A percentile compares a stretch with the other conserved stretches of the same genome.
phyloP scores from a whole-genome alignment of 306 rosid genomes.

The Prunus campanulata region DNA sequence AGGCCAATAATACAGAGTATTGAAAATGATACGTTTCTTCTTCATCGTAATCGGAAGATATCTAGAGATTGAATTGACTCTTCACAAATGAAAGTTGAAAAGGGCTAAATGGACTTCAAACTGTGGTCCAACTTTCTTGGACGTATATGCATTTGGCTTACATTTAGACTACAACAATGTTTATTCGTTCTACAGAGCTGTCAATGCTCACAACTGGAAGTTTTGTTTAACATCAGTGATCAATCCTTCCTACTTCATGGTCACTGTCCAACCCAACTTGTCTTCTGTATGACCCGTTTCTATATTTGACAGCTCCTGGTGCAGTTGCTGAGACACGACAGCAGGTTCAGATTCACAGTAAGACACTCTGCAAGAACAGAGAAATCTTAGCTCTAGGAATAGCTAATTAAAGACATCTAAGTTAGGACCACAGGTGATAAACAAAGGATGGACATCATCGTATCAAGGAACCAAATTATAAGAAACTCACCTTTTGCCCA shows the following conservation, averaged over 20 bases:
- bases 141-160: background rate
- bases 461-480: background rate
- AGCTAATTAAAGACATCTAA: background rate
- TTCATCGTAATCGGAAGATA: no score
- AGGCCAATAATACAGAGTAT: no score
- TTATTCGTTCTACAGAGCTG: background rate
- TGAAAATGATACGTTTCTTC: no score
- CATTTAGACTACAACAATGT: background rate
- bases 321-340: slow-evolving; percentile 5
- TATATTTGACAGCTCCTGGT: slow-evolving; percentile 10
- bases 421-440: background rate
- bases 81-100: background rate
- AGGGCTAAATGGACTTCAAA: background rate
- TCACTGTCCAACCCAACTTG: slow-evolving; percentile 12
- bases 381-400: background rate
- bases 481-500: slow-evolving; percentile 8
- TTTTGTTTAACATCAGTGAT: background rate
- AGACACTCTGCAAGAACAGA: background rate
- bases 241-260: background rate
- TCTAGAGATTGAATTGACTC: no score
- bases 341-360: background rate
- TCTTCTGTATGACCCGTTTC: slow-evolving; percentile 13
- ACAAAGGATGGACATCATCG: no score
- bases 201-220: background rate
- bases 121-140: background rate